Conservation (phyloP, 2,329 filamentous ascomycete species). For the Arthrobotrys iridis region DNA sequence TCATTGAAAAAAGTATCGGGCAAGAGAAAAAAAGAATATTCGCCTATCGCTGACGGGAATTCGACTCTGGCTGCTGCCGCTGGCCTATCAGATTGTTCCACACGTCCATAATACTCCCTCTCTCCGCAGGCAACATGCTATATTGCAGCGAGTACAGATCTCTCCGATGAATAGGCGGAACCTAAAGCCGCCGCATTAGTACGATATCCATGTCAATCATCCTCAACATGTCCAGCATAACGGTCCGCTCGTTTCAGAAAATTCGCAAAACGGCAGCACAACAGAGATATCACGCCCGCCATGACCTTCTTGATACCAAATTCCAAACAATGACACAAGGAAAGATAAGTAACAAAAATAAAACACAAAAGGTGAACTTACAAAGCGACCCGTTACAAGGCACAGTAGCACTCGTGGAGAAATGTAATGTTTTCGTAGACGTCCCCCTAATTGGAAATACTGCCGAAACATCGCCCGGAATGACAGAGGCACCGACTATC, state of each 20-base stretch:
- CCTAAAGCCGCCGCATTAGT: conserved; percentile 22
- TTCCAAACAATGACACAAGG: not conserved
- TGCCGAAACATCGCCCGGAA: conserved; percentile 96
- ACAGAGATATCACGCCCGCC: not conserved
- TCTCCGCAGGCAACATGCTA: conserved; percentile 88
- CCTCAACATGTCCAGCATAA: conserved; percentile 1
- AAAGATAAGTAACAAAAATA: not conserved
- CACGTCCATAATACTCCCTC: conserved; percentile 83
- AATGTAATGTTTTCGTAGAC: conserved; percentile 94
- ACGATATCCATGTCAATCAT: conserved; percentile 9
- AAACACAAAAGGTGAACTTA: conserved; percentile 25
- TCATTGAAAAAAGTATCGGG: not conserved
- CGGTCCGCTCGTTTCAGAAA: not conserved
- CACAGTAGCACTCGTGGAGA: conserved; percentile 87
- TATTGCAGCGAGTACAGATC: conserved; percentile 97
- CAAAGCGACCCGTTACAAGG: conserved; percentile 87
- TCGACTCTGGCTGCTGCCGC: conserved; percentile 29
- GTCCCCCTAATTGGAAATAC: conserved; percentile 92
- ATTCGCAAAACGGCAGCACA: not conserved
- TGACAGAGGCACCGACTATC: conserved; percentile 83
- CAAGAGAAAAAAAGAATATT: not conserved
- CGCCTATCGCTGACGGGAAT: conserved; percentile 30
- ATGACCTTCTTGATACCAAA: not conserved
- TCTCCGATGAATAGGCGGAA: conserved; percentile 92
- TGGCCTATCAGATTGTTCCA: conserved; percentile 76